Evolutionary conservation across 129 eudicot genomes (phyloP).

Genomic region (Helianthus annuus): DNA sequence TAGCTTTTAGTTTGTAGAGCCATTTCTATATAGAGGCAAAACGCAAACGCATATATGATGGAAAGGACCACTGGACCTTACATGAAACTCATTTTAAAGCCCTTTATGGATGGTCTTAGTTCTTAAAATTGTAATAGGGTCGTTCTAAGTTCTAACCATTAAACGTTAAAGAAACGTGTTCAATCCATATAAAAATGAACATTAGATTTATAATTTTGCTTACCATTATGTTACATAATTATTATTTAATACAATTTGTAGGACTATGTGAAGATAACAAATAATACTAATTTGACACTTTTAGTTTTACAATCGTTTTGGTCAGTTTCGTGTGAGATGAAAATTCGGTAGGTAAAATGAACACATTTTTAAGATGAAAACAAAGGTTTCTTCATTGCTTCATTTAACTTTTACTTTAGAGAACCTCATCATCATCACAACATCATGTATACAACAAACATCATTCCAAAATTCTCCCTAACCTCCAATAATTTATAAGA

Average conservation of each 20-base stretch:
- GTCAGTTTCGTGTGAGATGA: neutral
- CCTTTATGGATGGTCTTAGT: too few species aligned
- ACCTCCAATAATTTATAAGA: constrained; percentile 19
- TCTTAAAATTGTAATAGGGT: too few species aligned
- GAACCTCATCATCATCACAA: constrained; percentile 17
- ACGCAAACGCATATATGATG: too few species aligned
- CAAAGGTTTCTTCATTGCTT: constrained; percentile 11
- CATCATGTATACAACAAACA: constrained; percentile 24
- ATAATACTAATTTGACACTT: neutral
- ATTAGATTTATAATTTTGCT: constrained; percentile 4
- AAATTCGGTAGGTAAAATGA: neutral
- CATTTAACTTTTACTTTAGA: constrained; percentile 3
- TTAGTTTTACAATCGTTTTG: neutral
- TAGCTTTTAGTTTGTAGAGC: too few species aligned
- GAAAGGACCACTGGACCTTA: too few species aligned
- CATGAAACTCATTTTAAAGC: too few species aligned
- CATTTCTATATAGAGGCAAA: too few species aligned
- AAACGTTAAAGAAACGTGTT: too few species aligned
- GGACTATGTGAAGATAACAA: neutral
- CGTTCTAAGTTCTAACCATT: too few species aligned
- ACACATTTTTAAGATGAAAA: constrained; percentile 4
- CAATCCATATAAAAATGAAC: too few species aligned
- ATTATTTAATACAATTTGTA: neutral
- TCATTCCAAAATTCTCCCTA: constrained; percentile 10
- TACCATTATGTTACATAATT: neutral